Conservation (phyloP, 345 rosid species). For the Eucalyptus cloeziana region DNA sequence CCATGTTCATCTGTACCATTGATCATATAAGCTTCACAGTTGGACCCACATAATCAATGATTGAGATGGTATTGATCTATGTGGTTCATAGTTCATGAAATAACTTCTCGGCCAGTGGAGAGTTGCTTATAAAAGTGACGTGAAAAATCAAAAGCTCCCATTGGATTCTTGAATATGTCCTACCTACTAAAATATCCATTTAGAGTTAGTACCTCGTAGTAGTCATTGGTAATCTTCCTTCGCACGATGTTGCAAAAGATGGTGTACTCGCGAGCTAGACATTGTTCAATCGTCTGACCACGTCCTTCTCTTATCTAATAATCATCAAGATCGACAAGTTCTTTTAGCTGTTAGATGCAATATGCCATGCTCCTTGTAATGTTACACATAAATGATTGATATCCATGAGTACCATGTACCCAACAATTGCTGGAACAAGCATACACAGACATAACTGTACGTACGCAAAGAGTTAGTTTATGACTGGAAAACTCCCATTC, state of each 20-base stretch:
- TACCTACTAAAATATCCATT: background rate
- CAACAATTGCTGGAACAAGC: background rate
- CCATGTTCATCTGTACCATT: background rate
- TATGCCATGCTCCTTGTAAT: background rate
- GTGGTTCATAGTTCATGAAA: background rate
- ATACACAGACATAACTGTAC: background rate
- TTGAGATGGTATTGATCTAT: background rate
- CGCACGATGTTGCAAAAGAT: background rate
- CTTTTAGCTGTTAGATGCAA: background rate
- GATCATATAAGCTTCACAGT: background rate
- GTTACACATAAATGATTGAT: background rate
- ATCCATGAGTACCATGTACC: background rate
- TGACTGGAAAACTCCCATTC: background rate
- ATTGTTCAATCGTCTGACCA: background rate
- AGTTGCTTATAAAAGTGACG: background rate
- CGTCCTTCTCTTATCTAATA: background rate
- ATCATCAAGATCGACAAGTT: background rate
- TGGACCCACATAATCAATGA: background rate
- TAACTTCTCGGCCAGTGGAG: background rate
- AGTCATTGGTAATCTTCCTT: background rate
- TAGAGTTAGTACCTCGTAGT: background rate
- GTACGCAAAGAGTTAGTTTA: background rate
- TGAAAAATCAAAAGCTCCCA: background rate
- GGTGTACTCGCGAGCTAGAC: conserved; percentile 2
- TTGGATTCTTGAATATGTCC: background rate